A percentile compares a stretch with the other conserved stretches of the same genome.
Conservation (phyloP, 202 grass and related monocot species). For the Bolboschoenoplectus hybrid region DNA sequence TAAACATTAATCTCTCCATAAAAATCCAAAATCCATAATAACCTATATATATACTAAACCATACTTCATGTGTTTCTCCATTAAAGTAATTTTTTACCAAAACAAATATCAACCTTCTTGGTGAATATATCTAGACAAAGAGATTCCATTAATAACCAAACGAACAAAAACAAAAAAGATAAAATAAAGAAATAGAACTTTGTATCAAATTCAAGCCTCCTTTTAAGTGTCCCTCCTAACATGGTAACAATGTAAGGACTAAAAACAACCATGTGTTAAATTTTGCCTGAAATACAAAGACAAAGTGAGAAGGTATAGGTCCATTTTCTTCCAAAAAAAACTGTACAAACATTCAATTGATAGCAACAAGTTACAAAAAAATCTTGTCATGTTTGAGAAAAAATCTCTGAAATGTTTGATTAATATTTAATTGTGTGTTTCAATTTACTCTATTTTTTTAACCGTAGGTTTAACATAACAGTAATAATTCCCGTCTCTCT, state of each 20-base stretch:
- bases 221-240: slow-evolving; percentile 29
- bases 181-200: neutral
- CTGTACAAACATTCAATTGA: slow-evolving; percentile 26
- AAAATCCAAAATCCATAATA: too few relatives aligned
- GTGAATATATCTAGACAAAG: neutral
- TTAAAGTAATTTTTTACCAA: neutral
- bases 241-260: slow-evolving; percentile 8
- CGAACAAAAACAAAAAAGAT: neutral
- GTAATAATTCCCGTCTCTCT: too few relatives aligned
- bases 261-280: slow-evolving; percentile 7
- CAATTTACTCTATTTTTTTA: neutral
- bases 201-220: neutral
- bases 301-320: slow-evolving; percentile 14
- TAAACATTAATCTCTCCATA: too few relatives aligned
- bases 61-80: neutral
- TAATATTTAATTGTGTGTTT: neutral
- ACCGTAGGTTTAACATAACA: too few relatives aligned
- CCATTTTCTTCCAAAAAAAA: slow-evolving; percentile 14
- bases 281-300: slow-evolving; percentile 35
- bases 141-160: slow-evolving; percentile 14
- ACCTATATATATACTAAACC: too few relatives aligned
- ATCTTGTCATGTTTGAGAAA: neutral
- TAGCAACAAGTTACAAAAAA: slow-evolving; percentile 11
- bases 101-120: neutral
- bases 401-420: neutral